These are phyloP conservation scores for Diospyros kaki DNA, from an alignment of 148 eudicot species.

Conservation along the genomic window DNA sequence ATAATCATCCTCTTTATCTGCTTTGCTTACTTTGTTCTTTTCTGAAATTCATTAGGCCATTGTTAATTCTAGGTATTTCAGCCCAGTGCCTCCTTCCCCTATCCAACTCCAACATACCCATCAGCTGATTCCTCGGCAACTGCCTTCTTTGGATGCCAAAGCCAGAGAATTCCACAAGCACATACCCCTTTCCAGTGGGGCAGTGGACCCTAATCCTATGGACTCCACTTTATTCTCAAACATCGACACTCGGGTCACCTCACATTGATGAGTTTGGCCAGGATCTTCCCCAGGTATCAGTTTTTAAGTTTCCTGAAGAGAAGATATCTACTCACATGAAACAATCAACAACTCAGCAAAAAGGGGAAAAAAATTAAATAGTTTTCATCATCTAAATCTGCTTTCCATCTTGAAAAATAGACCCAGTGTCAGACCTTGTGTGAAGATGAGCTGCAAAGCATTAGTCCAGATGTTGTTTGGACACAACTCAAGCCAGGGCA, in stretches of 20 bases:
- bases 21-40: neutral
- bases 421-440: constrained; percentile 42
- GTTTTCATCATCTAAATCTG: neutral
- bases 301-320: too few species aligned
- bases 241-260: constrained; percentile 28
- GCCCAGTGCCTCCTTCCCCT: constrained; percentile 32
- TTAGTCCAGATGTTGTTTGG: constrained; percentile 54
- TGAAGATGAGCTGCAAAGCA: constrained; percentile 64
- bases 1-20: too few species aligned
- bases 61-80: constrained; percentile 35
- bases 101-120: constrained; percentile 49
- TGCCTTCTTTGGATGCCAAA: constrained; percentile 30
- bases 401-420: neutral
- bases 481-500: constrained; percentile 13
- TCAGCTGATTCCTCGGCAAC: constrained; percentile 34
- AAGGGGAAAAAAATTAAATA: neutral
- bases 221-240: constrained; percentile 26
- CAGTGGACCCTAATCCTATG: constrained; percentile 20
- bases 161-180: constrained; percentile 29
- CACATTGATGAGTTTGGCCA: constrained; percentile 35
- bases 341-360: too few species aligned
- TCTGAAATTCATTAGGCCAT: constrained; percentile 8
- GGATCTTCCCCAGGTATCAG: constrained; percentile 43
- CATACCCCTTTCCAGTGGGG: constrained; percentile 2
- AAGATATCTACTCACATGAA: too few species aligned